A percentile compares a stretch with the other conserved stretches of the same genome.
Evolutionary conservation across 1,284 basidiomycete genomes (phyloP).

Genomic region (Ceratobasidium sp.): DNA sequence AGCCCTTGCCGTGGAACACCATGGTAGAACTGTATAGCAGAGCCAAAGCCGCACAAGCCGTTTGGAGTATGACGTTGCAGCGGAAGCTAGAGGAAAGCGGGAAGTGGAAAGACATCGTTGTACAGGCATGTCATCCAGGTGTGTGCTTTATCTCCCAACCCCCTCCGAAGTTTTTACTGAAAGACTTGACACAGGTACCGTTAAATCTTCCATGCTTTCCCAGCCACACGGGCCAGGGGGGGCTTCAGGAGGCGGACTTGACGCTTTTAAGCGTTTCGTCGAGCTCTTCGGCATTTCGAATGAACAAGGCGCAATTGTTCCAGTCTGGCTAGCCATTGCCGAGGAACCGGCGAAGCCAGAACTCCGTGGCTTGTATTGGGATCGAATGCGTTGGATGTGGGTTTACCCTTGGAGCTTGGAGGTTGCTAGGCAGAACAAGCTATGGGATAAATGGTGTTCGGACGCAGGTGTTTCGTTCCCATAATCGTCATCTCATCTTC

Average conservation of each 20-base stretch:
- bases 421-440: conserved; percentile 21
- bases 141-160: neutral
- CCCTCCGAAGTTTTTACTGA: neutral
- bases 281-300: conserved; percentile 37
- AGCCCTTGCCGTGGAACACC: conserved; percentile 24
- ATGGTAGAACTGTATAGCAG: conserved; percentile 39
- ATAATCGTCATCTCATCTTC: neutral
- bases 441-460: conserved; percentile 44
- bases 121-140: conserved; percentile 45
- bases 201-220: conserved; percentile 30
- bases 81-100: conserved; percentile 32
- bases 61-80: conserved; percentile 43
- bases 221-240: conserved; percentile 28
- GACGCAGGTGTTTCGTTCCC: conserved; percentile 35
- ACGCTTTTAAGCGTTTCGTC: conserved; percentile 24
- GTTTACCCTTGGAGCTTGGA: conserved; percentile 41
- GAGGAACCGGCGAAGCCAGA: conserved; percentile 23
- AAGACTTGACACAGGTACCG: conserved; percentile 32
- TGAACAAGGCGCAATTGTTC: conserved; percentile 41
- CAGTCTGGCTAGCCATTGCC: conserved; percentile 42
- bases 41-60: conserved; percentile 42
- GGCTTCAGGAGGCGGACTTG: conserved; percentile 8
- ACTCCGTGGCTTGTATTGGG: conserved; percentile 43
- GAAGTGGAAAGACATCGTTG: conserved; percentile 43
- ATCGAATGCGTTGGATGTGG: conserved; percentile 44